Conservation (phyloP, 768 basidiomycete genomes). For the Gyrodon lividus region DNA sequence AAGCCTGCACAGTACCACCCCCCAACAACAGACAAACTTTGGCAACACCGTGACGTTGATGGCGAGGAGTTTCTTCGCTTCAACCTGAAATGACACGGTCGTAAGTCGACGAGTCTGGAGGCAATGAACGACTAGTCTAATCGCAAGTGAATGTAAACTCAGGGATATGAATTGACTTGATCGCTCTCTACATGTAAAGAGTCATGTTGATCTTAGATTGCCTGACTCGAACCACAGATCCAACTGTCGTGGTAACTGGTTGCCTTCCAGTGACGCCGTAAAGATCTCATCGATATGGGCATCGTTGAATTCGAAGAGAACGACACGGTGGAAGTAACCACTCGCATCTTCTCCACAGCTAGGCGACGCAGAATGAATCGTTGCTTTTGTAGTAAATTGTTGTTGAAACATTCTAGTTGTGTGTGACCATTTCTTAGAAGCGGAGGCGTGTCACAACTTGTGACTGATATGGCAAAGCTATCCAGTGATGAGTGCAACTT, state of each 20-base stretch:
- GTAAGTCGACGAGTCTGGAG: too few species aligned
- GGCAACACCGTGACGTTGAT: too few species aligned
- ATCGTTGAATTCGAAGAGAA: not conserved
- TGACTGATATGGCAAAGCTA: not conserved
- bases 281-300: not conserved
- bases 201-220: slow-evolving; percentile 5
- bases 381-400: too few species aligned
- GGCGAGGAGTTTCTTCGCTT: too few species aligned
- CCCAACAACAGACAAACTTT: too few species aligned
- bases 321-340: not conserved
- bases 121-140: slow-evolving; percentile 1
- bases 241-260: too few species aligned
- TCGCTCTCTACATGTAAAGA: too few species aligned
- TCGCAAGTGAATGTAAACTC: not conserved
- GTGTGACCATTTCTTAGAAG: not conserved
- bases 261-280: not conserved
- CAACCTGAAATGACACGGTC: too few species aligned
- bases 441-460: not conserved
- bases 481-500: too few species aligned
- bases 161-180: slow-evolving; percentile 6
- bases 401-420: too few species aligned
- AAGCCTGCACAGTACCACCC: not conserved
- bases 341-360: not conserved
- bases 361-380: not conserved
- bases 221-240: too few species aligned